phyloP scores from a whole-genome alignment of 352 stramenopile genomes.

The Phytopythium vexans region DNA sequence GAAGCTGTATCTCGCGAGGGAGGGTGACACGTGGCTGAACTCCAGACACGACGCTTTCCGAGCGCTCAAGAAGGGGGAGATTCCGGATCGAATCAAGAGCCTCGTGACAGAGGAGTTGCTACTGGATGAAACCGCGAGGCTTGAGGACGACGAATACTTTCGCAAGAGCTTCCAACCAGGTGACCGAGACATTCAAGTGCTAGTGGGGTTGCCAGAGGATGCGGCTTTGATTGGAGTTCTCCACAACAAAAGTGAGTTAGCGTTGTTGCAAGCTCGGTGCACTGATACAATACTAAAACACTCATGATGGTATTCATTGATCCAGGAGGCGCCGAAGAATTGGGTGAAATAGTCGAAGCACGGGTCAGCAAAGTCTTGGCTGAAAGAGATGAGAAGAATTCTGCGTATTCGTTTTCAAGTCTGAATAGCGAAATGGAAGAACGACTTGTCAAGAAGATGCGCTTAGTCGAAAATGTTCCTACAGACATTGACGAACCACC shows the following conservation, averaged over 20 bases:
- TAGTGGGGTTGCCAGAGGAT: slow-evolving; percentile 15
- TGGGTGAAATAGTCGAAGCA: no score
- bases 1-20: slow-evolving; percentile 24
- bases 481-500: slow-evolving; percentile 21
- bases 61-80: slow-evolving; percentile 5
- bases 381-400: no score
- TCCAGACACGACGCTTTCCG: slow-evolving; percentile 6
- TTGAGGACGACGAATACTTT: slow-evolving; percentile 15
- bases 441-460: slow-evolving; percentile 26
- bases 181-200: slow-evolving; percentile 16
- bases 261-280: no score
- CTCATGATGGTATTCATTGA: no score
- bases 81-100: slow-evolving; percentile 18
- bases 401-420: no score
- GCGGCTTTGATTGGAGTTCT: no score
- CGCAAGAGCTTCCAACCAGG: slow-evolving; percentile 9
- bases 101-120: slow-evolving; percentile 13
- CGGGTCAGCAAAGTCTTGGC: no score
- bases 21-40: slow-evolving; percentile 17
- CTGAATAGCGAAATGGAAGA: no score
- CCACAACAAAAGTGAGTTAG: no score
- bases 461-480: slow-evolving; percentile 6
- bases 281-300: no score
- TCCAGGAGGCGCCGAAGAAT: no score
- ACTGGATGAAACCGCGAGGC: slow-evolving; percentile 4